A percentile compares a stretch with the other conserved stretches of the same genome.
Evolutionary conservation across 208 protist genomes (phyloP).

Genomic region (Vickermania ingenoplastis): DNA sequence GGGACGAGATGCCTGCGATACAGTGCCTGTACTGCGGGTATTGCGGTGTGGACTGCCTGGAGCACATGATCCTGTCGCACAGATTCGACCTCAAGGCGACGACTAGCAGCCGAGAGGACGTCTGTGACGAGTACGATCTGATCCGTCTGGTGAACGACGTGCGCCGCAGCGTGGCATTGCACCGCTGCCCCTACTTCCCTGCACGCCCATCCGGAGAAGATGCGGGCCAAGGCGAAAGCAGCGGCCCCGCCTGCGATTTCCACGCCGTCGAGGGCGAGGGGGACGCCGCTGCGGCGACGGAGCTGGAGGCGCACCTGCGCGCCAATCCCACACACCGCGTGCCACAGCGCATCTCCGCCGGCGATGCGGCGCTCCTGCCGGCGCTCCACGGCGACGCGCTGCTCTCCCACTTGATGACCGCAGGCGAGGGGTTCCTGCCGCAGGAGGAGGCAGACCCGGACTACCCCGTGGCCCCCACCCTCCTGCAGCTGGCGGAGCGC

Average conservation of each 20-base stretch:
- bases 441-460: constrained; percentile 42
- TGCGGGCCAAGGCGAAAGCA: constrained; percentile 9
- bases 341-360: constrained; percentile 21
- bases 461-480: constrained; percentile 74
- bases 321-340: constrained; percentile 29
- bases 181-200: constrained; percentile 21
- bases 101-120: constrained; percentile 24
- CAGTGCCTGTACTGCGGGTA: constrained; percentile 55
- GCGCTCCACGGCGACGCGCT: constrained; percentile 55
- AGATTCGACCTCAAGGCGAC: constrained; percentile 37
- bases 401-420: constrained; percentile 55
- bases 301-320: constrained; percentile 37
- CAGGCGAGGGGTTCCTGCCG: constrained; percentile 30
- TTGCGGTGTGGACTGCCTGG: constrained; percentile 22
- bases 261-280: not conserved
- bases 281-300: constrained; percentile 1
- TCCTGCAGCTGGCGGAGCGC: constrained; percentile 9
- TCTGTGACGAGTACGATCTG: constrained; percentile 63
- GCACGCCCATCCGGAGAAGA: constrained; percentile 12
- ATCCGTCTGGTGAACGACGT: constrained; percentile 72
- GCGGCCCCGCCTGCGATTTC: not conserved
- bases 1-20: constrained; percentile 27
- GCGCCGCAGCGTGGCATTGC: constrained; percentile 26
- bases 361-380: constrained; percentile 46
- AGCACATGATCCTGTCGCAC: constrained; percentile 45